Evolutionary conservation across 73 alveolate species (phyloP).

Genomic region (Paramecium pentaurelia): DNA sequence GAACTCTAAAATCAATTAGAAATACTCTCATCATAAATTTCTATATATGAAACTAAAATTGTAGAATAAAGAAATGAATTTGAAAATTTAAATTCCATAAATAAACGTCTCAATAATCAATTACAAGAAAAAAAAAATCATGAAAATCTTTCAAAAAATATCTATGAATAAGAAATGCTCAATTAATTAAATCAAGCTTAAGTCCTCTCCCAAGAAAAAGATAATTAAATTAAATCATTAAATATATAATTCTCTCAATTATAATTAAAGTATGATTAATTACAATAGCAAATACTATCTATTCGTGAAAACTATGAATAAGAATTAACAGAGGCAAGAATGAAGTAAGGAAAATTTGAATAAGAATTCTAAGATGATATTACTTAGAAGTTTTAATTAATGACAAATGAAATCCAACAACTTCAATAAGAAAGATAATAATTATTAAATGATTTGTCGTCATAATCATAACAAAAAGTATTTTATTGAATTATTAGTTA

Average conservation of each 20-base stretch:
- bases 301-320: not conserved
- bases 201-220: not conserved
- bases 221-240: not conserved
- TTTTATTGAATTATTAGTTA: not conserved
- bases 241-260: not conserved
- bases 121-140: not conserved
- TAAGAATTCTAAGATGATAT: not conserved
- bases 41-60: not conserved
- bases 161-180: not conserved
- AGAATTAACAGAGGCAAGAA: not conserved
- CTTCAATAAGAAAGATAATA: not conserved
- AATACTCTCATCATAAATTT: not conserved
- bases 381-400: not conserved
- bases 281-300: not conserved
- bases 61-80: not conserved
- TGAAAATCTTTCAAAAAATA: not conserved
- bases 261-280: not conserved
- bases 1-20: not conserved
- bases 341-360: slow-evolving; percentile 3
- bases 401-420: not conserved
- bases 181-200: not conserved
- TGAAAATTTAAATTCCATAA: not conserved
- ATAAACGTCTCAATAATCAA: not conserved
- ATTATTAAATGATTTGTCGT: not conserved
- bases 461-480: not conserved